A percentile compares a stretch with the other conserved stretches of the same genome.
Conservation (phyloP, 1,284 basidiomycete genomes). For the Pyrrhoderma lamaoense region DNA sequence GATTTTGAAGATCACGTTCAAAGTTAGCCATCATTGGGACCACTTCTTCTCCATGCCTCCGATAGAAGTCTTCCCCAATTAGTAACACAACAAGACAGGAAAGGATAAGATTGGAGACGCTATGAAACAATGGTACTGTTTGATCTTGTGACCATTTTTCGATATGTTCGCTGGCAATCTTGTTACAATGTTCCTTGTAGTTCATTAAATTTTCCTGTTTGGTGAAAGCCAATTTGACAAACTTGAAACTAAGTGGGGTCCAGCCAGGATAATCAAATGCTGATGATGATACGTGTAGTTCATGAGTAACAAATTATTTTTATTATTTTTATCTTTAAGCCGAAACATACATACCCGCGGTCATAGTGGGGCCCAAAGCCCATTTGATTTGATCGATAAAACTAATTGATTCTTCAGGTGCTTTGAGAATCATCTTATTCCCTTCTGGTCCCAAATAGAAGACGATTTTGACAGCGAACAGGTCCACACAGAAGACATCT, state of each 20-base stretch:
- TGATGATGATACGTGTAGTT: neutral
- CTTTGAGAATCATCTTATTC: conserved; percentile 11
- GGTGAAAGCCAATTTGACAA: conserved; percentile 4
- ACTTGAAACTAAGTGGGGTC: conserved; percentile 6
- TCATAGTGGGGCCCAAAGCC: conserved; percentile 13
- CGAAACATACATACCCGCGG: neutral
- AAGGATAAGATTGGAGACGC: conserved; percentile 13
- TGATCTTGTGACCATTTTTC: conserved; percentile 7
- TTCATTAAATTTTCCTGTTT: conserved; percentile 6
- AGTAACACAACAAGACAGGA: conserved; percentile 8
- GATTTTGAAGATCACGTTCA: conserved; percentile 15
- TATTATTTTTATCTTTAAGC: no score
- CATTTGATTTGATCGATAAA: conserved; percentile 12
- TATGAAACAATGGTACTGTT: conserved; percentile 13
- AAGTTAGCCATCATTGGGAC: conserved; percentile 13
- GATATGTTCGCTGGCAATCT: conserved; percentile 12
- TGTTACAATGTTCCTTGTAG: neutral
- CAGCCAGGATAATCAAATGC: conserved; percentile 11
- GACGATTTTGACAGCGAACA: conserved; percentile 14
- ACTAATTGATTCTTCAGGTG: conserved; percentile 12
- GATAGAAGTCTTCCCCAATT: conserved; percentile 14
- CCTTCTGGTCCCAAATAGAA: conserved; percentile 11
- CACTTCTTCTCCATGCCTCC: conserved; percentile 14
- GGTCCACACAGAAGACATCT: conserved; percentile 16
- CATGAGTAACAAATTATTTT: no score